Evolutionary conservation across 2,329 filamentous ascomycete genomes (phyloP), one percentile per base, ranked within the genome.

Genomic region (Venturia aucupariae): DNA sequence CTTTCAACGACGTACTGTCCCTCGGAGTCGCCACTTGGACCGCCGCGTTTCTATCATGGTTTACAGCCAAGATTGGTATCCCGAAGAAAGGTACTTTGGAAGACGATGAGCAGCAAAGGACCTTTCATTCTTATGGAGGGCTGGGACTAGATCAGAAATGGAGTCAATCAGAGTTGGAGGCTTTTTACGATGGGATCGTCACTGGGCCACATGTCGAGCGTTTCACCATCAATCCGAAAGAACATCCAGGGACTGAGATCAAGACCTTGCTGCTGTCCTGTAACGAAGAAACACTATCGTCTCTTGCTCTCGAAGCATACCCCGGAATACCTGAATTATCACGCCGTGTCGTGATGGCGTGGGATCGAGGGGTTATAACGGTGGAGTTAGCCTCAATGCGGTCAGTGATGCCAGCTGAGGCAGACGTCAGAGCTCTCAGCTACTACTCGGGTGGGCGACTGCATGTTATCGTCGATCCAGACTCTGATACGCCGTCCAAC

Each of bases 21-120:
- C 74, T 84, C 10, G 80, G 73, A 6, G 69, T 74, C 4, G 75
- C 78, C 4, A 84, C 81, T 8, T 84, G 82, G 82, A 80, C 75
- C 17, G 77, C 79, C 17, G 81, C 80, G 13, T 68, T 84, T 22
- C 72, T 82, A 4, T 79, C 79, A 0, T 71, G 83, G 32, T 73
- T 75, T 61, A 79, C 75, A 13, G 79, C 80, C 1, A 80, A 80
- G 46, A 75, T 83, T 66, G 76, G 78, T 17, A 76, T 79, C 70
- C 79, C 79, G 1, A 75, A 76, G 55, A 63, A 63, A 59, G 46
- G 30, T 4, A 39, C 5, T 10, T 41, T 61, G 27, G 59, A 66
- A 27, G 46, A 55, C 6, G 62, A 67, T 35, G 65, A 66, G 7
- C 64, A 63, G 13, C 64, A 65, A 5, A 69, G 72, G 8, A 67